Evolutionary conservation across 352 stramenopile species (phyloP).

Genomic region (Phytopythium litorale): DNA sequence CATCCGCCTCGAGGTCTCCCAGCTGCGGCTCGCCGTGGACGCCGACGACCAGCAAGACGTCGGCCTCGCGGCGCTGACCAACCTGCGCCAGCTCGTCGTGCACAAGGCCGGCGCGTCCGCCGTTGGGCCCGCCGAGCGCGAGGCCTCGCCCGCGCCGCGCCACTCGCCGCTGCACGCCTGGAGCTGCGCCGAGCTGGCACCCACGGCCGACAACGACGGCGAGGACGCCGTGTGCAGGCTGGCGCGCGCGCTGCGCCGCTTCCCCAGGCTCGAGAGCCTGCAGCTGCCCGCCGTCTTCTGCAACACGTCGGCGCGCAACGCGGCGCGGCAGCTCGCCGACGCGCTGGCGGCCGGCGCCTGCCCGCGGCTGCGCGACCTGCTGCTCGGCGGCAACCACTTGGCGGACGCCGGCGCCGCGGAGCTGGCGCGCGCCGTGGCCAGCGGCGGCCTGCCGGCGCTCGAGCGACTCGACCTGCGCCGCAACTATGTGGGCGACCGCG

Average conservation of each 20-base stretch:
- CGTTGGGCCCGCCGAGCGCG: conserved; percentile 1
- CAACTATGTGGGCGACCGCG: conserved; percentile 70
- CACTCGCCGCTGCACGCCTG: conserved; percentile 47
- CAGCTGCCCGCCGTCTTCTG: conserved; percentile 71
- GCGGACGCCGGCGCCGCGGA: conserved; percentile 47
- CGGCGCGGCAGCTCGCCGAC: conserved; percentile 29
- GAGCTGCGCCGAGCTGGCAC: conserved; percentile 54
- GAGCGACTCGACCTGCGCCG: conserved; percentile 57
- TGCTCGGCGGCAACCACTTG: conserved; percentile 67
- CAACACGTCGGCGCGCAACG: conserved; percentile 58
- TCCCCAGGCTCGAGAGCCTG: conserved; percentile 43
- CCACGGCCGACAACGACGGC: conserved; percentile 48
- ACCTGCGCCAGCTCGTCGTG: conserved; percentile 57
- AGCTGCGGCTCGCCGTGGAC: conserved; percentile 29
- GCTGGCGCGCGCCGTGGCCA: conserved; percentile 40
- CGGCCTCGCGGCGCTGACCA: conserved; percentile 42
- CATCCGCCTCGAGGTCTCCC: conserved; percentile 46
- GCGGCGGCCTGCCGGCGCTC: conserved; percentile 26
- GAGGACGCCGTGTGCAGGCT: conserved; percentile 48
- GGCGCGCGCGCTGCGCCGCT: conserved; percentile 26
- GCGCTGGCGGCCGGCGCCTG: conserved; percentile 43
- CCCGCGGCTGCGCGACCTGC: conserved; percentile 43
- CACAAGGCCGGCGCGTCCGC: conserved; percentile 25
- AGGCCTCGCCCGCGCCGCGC: conserved; percentile 11
- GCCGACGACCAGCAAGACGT: conserved; percentile 2